A percentile compares a stretch with the other conserved stretches of the same genome.
Evolutionary conservation across 768 basidiomycete genomes (phyloP).

Genomic region (Lentinula lateritia): DNA sequence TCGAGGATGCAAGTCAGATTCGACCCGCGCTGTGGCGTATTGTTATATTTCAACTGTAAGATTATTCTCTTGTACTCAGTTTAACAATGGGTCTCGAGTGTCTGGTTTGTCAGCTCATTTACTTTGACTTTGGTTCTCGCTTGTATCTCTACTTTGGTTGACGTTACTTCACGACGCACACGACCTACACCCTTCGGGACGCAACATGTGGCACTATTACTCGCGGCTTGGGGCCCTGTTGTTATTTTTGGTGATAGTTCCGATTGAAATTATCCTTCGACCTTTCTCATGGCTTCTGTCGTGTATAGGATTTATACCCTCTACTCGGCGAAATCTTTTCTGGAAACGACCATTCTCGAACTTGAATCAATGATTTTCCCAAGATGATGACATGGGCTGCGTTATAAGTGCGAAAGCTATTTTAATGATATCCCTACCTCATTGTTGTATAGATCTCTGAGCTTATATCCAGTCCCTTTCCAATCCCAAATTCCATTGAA

Average conservation of each 20-base stretch:
- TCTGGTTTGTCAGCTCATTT: conserved; percentile 31
- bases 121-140: conserved; percentile 41
- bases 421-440: too few species aligned
- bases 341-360: not conserved
- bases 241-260: conserved; percentile 16
- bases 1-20: not conserved
- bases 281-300: not conserved
- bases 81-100: conserved; percentile 4
- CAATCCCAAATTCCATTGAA: too few species aligned
- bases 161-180: conserved; percentile 31
- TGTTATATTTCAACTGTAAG: conserved; percentile 52
- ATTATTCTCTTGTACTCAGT: not conserved
- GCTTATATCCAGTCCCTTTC: too few species aligned
- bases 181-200: conserved; percentile 54
- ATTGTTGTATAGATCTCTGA: too few species aligned
- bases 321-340: not conserved
- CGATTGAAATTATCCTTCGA: not conserved
- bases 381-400: not conserved
- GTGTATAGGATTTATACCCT: not conserved
- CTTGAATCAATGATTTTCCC: not conserved
- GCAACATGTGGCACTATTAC: conserved; percentile 56
- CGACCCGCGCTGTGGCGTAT: conserved; percentile 34
- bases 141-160: conserved; percentile 45
- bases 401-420: too few species aligned
- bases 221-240: conserved; percentile 55